A percentile compares a stretch with the other conserved stretches of the same genome.
phyloP scores from a whole-genome alignment of 2,329 filamentous ascomycete genomes.

The Mycogone perniciosa region DNA sequence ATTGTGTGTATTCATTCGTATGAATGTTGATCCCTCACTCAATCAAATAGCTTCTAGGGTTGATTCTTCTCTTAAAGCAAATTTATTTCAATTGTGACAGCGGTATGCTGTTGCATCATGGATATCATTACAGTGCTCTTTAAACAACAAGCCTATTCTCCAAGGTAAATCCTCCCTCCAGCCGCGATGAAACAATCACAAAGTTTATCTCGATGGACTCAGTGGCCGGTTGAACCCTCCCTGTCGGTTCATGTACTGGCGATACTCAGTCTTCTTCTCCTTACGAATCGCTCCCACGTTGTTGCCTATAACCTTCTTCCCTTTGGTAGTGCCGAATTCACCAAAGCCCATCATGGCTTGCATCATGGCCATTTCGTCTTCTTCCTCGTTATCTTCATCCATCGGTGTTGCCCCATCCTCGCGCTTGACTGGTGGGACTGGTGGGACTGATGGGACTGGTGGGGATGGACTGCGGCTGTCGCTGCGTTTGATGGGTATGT shows the following conservation, averaged over 20 bases:
- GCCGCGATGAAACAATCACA: background rate
- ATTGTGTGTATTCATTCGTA: background rate
- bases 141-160: background rate
- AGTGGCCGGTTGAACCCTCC: constrained; percentile 78
- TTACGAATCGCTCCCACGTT: constrained; percentile 75
- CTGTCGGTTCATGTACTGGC: constrained; percentile 91
- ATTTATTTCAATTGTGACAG: background rate
- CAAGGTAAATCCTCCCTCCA: background rate
- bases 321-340: constrained; percentile 79
- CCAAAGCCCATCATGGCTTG: constrained; percentile 85
- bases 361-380: constrained; percentile 69
- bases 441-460: background rate
- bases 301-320: constrained; percentile 83
- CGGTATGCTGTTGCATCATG: constrained; percentile 5
- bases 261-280: constrained; percentile 90
- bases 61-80: background rate
- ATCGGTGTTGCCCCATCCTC: constrained; percentile 18
- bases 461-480: constrained; percentile 20
- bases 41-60: background rate
- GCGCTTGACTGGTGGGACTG: constrained; percentile 12
- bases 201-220: constrained; percentile 45
- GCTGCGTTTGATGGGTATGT: constrained; percentile 27
- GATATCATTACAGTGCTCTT: constrained; percentile 3
- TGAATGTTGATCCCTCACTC: background rate
- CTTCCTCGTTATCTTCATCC: constrained; percentile 40